These are phyloP conservation scores for Phycomyces blakesleeanus DNA, from an alignment of 192 early-diverging fungal species.

Conservation along the genomic window DNA sequence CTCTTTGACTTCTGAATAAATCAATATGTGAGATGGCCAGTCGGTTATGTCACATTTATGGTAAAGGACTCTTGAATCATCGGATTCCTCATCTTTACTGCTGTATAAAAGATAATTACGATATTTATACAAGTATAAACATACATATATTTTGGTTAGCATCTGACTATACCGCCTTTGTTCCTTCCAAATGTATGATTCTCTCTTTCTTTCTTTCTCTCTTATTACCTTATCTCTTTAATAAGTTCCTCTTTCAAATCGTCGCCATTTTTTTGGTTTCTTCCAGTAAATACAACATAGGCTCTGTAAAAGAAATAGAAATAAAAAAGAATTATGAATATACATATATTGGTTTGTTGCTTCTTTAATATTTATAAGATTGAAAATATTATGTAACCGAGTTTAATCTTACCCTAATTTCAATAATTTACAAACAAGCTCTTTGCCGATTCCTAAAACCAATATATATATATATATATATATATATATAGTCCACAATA, in stretches of 20 bases:
- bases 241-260: neutral
- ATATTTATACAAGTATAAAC: too few species aligned
- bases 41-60: conserved; percentile 10
- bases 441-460: conserved; percentile 6
- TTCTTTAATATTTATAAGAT: neutral
- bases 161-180: too few species aligned
- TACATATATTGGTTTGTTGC: neutral
- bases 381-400: neutral
- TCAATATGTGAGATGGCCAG: conserved; percentile 6
- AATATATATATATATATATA: too few species aligned
- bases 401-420: neutral
- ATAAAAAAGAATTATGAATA: neutral
- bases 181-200: too few species aligned
- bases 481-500: too few species aligned
- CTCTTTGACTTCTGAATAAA: neutral
- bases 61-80: neutral
- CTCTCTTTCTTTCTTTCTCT: too few species aligned
- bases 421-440: neutral
- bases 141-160: too few species aligned
- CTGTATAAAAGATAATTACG: too few species aligned
- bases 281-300: conserved; percentile 1
- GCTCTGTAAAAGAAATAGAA: neutral
- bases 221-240: neutral
- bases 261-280: neutral
- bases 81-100: neutral